These are phyloP conservation scores for Trypanosoma caninum DNA, from an alignment of 208 protist genomes.

Conservation along the genomic window DNA sequence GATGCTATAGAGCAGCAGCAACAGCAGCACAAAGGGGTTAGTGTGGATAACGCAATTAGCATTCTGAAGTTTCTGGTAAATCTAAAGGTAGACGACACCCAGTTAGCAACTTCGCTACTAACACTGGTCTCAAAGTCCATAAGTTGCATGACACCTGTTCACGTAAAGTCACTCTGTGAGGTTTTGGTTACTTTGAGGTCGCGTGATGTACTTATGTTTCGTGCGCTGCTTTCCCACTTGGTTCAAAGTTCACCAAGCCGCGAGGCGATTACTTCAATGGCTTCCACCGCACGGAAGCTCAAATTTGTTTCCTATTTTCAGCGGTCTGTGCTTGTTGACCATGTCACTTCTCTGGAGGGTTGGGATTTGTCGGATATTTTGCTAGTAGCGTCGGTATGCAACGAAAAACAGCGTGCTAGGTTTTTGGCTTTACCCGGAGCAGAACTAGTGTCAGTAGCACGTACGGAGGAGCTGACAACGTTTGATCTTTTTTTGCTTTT, in stretches of 20 bases:
- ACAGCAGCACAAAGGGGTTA: neutral
- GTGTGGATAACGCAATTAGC: neutral
- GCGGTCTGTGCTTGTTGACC: conserved; percentile 8
- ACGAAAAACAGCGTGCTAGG: conserved; percentile 13
- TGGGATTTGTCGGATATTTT: conserved; percentile 23
- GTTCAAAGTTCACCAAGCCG: neutral
- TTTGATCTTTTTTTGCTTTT: conserved; percentile 22
- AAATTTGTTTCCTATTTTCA: conserved; percentile 28
- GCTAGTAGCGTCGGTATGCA: conserved; percentile 18
- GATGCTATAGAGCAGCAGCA: conserved; percentile 19
- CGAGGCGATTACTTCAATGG: conserved; percentile 9
- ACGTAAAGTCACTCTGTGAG: conserved; percentile 8
- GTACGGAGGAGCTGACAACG: conserved; percentile 16
- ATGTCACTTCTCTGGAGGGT: conserved; percentile 18
- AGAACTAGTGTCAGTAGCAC: neutral
- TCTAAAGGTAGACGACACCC: conserved; percentile 6
- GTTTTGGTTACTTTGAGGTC: conserved; percentile 18
- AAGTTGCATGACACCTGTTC: conserved; percentile 3
- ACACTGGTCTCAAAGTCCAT: conserved; percentile 19
- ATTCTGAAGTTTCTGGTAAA: conserved; percentile 12
- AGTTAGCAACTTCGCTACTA: conserved; percentile 11
- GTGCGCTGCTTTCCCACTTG: conserved; percentile 22
- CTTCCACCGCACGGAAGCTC: conserved; percentile 17
- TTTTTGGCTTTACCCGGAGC: conserved; percentile 27
- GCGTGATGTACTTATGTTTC: conserved; percentile 26